Base-by-base conservation (phyloP, 2,329 filamentous ascomycete genomes). In the Trichoderma aggressivum region DNA sequence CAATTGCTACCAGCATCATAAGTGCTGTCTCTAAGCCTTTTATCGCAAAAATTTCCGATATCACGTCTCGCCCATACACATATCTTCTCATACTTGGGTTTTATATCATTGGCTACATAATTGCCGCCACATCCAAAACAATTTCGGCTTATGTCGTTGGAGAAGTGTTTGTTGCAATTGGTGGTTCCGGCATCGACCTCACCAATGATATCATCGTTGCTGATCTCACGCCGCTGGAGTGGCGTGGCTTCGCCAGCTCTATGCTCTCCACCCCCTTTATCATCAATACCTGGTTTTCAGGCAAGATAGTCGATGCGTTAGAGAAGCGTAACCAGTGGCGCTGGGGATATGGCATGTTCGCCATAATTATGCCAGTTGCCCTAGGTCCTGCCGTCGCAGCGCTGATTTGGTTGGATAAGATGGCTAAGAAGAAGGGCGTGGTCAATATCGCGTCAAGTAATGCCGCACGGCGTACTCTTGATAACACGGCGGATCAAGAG, bases 121-220 rank as follows among this genome's bases (percentile, higher is more conserved):
- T 89, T 71, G 87, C 87, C 75, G 88, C 89, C 2, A 84, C 84
- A 0, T 85, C 87, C 3, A 81, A 81, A 28, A 84, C 82, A 69
- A 84, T 90, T 64, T 79, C 84, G 30, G 84, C 85, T 7, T 88
- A 87, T 62, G 82, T 85, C 0, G 84, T 83, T 3, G 86, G 86
- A 2, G 83, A 87, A 73, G 83, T 90, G 12, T 88, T 91, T 77
- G 89, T 90, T 70, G 83, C 85, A 0, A 82, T 89, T 7, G 89
- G 89, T 2, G 84, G 85, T 61, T 88, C 88, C 0, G 88, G 88
- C 3, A 83, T 89, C 7, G 86, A 88, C 70, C 85, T 90, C 34
- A 81, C 90, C 60, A 87, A 89, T 75, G 87, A 90, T 73, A 87
- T 91, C 64, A 88, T 90, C 74, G 86, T 90, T 55, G 87, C 88